Evolutionary conservation across 2,329 filamentous ascomycete species (phyloP).

Genomic region (Colletotrichum incanum): DNA sequence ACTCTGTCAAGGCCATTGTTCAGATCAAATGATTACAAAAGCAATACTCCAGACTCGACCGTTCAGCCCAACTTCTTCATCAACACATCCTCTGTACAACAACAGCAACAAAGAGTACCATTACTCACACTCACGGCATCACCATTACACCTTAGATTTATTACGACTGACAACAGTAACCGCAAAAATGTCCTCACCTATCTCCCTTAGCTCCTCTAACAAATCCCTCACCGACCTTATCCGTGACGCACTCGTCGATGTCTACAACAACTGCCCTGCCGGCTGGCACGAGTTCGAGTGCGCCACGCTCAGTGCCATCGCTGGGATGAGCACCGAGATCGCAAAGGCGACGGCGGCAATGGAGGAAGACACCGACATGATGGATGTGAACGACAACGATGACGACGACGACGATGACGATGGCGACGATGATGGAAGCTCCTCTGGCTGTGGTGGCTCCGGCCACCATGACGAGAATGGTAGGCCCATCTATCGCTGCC

Average conservation of each 20-base stretch:
- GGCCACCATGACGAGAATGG: too few species aligned
- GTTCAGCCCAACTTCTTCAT: not conserved
- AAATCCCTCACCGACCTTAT: not conserved
- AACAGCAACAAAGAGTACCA: not conserved
- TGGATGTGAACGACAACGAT: not conserved
- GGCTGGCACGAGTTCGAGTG: constrained; percentile 4
- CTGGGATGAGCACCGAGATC: not conserved
- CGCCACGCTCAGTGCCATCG: constrained; percentile 1
- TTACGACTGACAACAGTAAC: not conserved
- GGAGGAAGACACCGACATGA: not conserved
- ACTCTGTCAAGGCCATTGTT: too few species aligned
- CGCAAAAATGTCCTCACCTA: not conserved
- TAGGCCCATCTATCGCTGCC: not conserved
- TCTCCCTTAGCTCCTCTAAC: not conserved
- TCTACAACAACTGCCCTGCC: not conserved
- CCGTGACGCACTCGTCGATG: not conserved
- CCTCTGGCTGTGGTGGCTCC: too few species aligned
- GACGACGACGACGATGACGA: not conserved
- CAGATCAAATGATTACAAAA: not conserved
- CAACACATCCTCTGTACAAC: not conserved
- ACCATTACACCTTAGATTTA: too few species aligned
- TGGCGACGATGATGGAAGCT: not conserved
- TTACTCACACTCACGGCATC: not conserved
- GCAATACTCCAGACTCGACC: not conserved
- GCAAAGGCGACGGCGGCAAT: not conserved